These are phyloP conservation scores for Russula virescens DNA, from an alignment of 768 basidiomycete genomes.

Conservation along the genomic window DNA sequence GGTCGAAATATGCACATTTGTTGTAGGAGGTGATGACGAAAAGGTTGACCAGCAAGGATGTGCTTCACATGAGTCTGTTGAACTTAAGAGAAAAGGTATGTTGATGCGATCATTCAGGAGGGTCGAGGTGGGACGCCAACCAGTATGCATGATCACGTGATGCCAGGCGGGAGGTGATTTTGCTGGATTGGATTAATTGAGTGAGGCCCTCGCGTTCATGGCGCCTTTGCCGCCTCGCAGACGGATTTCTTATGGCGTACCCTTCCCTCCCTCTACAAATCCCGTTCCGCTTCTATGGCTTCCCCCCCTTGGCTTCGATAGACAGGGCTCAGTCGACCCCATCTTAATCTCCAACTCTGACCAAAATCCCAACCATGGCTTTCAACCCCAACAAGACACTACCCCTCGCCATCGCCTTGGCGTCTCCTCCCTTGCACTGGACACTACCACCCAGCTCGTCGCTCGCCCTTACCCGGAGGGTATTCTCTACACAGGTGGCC, in stretches of 20 bases:
- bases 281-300: slow-evolving; percentile 61
- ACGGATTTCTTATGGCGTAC: slow-evolving; percentile 85
- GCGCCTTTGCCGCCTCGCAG: slow-evolving; percentile 42
- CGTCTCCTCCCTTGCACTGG: slow-evolving; percentile 81
- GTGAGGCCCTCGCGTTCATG: slow-evolving; percentile 2
- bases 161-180: no score
- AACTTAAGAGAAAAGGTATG: no score
- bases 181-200: no score
- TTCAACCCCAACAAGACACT: not conserved
- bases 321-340: slow-evolving; percentile 65
- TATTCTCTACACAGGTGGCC: slow-evolving; percentile 83
- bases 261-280: slow-evolving; percentile 49
- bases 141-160: no score
- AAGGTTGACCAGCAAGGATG: no score
- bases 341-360: slow-evolving; percentile 45
- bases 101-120: no score
- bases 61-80: no score
- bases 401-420: slow-evolving; percentile 68
- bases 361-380: not conserved
- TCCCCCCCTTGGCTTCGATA: slow-evolving; percentile 56
- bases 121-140: no score
- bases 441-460: slow-evolving; percentile 71
- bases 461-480: slow-evolving; percentile 68
- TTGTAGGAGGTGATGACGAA: no score
- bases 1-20: no score